Evolutionary conservation across 2,329 filamentous ascomycete genomes (phyloP), one percentile per base, ranked within the genome.

Genomic region (Chrysosporium keratinophilum): DNA sequence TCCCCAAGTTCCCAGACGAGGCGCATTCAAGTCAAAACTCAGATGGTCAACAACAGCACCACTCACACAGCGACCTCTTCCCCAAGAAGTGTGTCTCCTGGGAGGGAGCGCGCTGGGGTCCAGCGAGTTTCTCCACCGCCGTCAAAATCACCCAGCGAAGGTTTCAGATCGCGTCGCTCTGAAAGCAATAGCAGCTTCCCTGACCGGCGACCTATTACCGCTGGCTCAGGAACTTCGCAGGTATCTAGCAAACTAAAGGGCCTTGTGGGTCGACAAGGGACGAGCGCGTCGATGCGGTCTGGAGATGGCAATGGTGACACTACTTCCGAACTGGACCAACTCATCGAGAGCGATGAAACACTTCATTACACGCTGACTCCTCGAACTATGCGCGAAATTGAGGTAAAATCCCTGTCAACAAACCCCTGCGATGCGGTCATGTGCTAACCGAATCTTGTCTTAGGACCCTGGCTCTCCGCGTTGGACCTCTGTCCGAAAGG

Each of bases 321-420:
- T 55, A 79, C 84, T 47, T 78, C 80, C 9, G 80, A 85, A 61
- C 84, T 93, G 62, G 87, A 93, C 63, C 79, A 89, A 61, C 75
- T 91, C 49, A 90, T 93, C 58, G 81, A 87, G 54, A 89, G 87
- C 66, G 84, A 88, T 61, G 81, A 89, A 64, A 91, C 87, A 1
- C 83, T 91, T 42, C 87, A 87, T 61, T 91, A 85, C 66, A 91
- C 87, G 1, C 74, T 91, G 28, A 93, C 87, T 0, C 87, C 87
- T 0, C 82, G 86, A 64, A 87, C 78, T 60, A 87, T 91, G 79
- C 83, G 85, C 57, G 79, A 87, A 59, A 82, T 87, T 61, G 82
- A 87, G 67, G 84, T 87, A 28, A 72, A 4, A 33, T 55, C 34
- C 35, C 31, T 33, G n/a, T 41, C 31, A 23, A 17, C n/a, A 15